phyloP scores from a whole-genome alignment of 75 land plant genomes.

The Larix kaempferi region DNA sequence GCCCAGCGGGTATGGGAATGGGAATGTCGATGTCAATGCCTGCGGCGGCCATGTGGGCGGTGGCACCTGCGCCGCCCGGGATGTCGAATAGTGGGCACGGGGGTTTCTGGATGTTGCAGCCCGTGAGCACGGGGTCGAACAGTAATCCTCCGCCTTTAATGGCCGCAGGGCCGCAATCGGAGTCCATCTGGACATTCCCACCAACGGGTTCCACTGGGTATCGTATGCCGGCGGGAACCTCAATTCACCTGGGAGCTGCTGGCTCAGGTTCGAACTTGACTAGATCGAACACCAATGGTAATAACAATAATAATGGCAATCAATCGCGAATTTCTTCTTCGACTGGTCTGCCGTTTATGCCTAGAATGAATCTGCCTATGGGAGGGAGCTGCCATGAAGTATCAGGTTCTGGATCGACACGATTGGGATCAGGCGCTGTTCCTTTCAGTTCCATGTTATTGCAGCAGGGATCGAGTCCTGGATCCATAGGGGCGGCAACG shows the following conservation, averaged over 20 bases:
- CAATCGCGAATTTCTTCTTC: conserved; percentile 4
- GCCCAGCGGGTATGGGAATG: conserved; percentile 5
- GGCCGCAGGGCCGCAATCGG: conserved; percentile 21
- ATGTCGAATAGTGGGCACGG: conserved; percentile 34
- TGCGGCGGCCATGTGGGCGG: conserved; percentile 56
- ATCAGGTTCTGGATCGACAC: conserved; percentile 17
- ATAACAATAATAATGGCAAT: conserved; percentile 9
- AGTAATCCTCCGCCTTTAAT: conserved; percentile 25
- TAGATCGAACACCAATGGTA: neutral
- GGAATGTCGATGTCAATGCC: neutral
- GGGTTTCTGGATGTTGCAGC: conserved; percentile 76
- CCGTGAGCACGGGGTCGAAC: conserved; percentile 42
- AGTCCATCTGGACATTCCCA: conserved; percentile 63
- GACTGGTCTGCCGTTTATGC: conserved; percentile 57
- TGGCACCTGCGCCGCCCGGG: conserved; percentile 24
- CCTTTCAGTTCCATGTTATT: conserved; percentile 69
- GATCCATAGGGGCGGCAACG: conserved; percentile 30
- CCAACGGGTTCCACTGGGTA: conserved; percentile 18
- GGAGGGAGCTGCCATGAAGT: neutral
- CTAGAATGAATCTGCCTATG: conserved; percentile 40
- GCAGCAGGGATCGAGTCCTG: conserved; percentile 24
- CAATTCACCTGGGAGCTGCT: conserved; percentile 31
- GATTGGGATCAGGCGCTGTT: conserved; percentile 27
- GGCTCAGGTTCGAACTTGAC: conserved; percentile 11
- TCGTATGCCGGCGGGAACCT: conserved; percentile 21